Base-by-base conservation (phyloP, 148 eudicot species). In the Camellia lanceoleosa region DNA sequence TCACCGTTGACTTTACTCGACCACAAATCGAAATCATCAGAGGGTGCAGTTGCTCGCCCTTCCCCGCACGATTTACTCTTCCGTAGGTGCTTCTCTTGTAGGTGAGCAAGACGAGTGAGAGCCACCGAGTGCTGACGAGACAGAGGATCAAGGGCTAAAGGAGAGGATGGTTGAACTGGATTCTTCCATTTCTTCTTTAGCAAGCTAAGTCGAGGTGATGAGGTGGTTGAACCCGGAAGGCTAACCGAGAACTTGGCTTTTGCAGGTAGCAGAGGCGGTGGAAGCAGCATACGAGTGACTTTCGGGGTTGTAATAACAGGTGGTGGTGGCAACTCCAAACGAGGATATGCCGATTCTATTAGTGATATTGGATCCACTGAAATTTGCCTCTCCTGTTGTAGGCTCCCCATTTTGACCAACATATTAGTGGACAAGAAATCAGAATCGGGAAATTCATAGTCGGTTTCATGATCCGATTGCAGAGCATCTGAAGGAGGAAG, bases 331-430 rank as follows among this genome's bases (percentile, higher is more conserved):
- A 86, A 80, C 14, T 82, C 90, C 3, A 80, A 62, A 43, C 72
- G 71, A 71, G 82, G 79, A 49, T 87, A 82, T 1, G 83, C 85
- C 20, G 89, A 43, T 47, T 88, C 92, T 79, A 82, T 88, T 62
- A 94, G 74, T 3, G 98, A 94, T 64, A 91, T 87, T 4, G 95
- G 98, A 68, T 94, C 98, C 3, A 94, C 89, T 0, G 91, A 91
- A n/a, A 92, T 91, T 42, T 94, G 94, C 83, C 82, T 91, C 87
- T 92, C 97, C 38, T 80, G 82, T 14, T 72, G 69, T 43, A 65
- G 63, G 23, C 47, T 65, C 19, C 84, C 86, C 13, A 44, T 80
- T 0, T 82, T 83, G 63, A 56, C 77, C 55, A 74, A 68, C 68
- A 79, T 76, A 12, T 71, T 79, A 4, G 90, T 60, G 23, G 83